Conservation (phyloP, 345 rosid species). For the Adansonia digitata region DNA sequence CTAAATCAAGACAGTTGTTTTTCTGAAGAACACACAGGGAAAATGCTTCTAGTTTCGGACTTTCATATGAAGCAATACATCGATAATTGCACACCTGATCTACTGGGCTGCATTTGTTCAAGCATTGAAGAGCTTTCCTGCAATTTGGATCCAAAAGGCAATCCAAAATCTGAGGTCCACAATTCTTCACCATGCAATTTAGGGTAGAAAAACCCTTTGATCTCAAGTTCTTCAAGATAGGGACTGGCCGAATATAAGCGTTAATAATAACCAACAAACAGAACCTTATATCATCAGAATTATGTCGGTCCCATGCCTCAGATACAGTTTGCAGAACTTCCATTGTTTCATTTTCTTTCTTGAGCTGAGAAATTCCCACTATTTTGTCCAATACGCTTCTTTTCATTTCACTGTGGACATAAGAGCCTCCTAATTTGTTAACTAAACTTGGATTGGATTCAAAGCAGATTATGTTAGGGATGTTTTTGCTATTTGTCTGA, state of each 20-base stretch:
- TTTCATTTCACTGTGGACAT: slow-evolving; percentile 26
- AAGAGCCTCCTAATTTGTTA: slow-evolving; percentile 61
- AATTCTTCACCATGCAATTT: slow-evolving; percentile 76
- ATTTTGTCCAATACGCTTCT: slow-evolving; percentile 30
- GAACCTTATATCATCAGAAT: slow-evolving; percentile 86
- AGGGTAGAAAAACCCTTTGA: slow-evolving; percentile 87
- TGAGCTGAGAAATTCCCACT: slow-evolving; percentile 19
- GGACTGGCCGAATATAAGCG: slow-evolving; percentile 76
- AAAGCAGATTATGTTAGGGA: slow-evolving; percentile 61
- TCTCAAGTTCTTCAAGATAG: slow-evolving; percentile 69
- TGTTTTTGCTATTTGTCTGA: slow-evolving; percentile 28
- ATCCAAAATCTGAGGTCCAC: slow-evolving; percentile 77
- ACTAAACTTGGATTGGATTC: slow-evolving; percentile 43
- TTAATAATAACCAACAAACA: slow-evolving; percentile 76
- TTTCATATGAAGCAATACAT: slow-evolving; percentile 94
- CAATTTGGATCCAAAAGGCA: slow-evolving; percentile 83
- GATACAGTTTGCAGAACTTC: slow-evolving; percentile 59
- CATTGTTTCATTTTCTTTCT: slow-evolving; percentile 34
- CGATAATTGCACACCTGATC: slow-evolving; percentile 90
- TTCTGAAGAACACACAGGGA: slow-evolving; percentile 84
- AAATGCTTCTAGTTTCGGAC: slow-evolving; percentile 77
- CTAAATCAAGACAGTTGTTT: slow-evolving; percentile 72
- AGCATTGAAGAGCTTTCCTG: slow-evolving; percentile 88
- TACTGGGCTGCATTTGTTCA: slow-evolving; percentile 84
- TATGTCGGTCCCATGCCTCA: slow-evolving; percentile 81